phyloP scores from a whole-genome alignment of 2,329 filamentous ascomycete species.

The Calonectria pteridis region DNA sequence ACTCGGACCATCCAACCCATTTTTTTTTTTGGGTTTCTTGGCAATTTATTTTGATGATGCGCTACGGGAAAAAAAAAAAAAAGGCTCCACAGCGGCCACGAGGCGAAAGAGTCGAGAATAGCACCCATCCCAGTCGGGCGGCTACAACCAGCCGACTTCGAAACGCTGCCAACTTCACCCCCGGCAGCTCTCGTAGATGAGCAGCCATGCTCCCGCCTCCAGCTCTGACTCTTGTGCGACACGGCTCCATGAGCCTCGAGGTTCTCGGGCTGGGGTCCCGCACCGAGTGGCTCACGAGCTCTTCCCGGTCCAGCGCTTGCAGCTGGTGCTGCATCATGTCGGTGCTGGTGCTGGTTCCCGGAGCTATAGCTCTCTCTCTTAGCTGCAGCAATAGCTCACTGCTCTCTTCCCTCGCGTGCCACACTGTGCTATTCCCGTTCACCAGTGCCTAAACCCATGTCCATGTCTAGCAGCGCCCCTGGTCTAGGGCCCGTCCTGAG shows the following conservation, averaged over 20 bases:
- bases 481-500: constrained; percentile 11
- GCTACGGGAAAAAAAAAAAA: no score
- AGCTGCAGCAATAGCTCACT: neutral
- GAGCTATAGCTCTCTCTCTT: neutral
- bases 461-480: constrained; percentile 10
- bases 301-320: constrained; percentile 21
- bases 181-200: neutral
- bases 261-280: neutral
- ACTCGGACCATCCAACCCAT: neutral
- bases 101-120: constrained; percentile 6
- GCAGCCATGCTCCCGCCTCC: neutral
- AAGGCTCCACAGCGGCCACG: neutral
- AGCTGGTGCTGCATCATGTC: neutral
- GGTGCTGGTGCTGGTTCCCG: neutral
- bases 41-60: neutral
- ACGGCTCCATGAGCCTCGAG: neutral
- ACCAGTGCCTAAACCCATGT: neutral
- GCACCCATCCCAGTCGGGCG: constrained; percentile 35
- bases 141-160: constrained; percentile 35
- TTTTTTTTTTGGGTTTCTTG: neutral
- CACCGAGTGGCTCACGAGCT: constrained; percentile 12
- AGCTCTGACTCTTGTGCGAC: constrained; percentile 22
- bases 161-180: constrained; percentile 31
- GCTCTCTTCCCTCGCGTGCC: neutral
- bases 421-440: constrained; percentile 18